phyloP scores from a whole-genome alignment of 169 alveolate species.

The Plasmodium cynomolgi region DNA sequence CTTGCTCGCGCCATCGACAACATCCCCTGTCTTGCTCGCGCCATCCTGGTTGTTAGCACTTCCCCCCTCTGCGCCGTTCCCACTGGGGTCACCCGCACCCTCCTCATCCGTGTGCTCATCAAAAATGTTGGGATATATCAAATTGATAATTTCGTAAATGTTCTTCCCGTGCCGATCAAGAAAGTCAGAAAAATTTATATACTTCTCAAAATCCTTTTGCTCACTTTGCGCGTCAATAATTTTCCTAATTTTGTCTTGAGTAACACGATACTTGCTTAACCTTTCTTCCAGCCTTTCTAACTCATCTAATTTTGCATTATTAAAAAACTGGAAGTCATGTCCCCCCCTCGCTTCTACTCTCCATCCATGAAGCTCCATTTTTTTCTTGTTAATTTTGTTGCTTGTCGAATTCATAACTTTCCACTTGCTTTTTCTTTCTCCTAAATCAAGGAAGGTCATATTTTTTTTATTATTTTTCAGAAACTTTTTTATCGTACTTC shows the following conservation, averaged over 20 bases:
- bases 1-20: background rate
- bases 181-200: slow-evolving; percentile 76
- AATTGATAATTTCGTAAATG: slow-evolving; percentile 84
- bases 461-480: slow-evolving; percentile 46
- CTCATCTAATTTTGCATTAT: slow-evolving; percentile 77
- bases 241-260: slow-evolving; percentile 69
- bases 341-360: slow-evolving; percentile 93
- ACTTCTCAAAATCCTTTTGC: slow-evolving; percentile 75
- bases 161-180: slow-evolving; percentile 76
- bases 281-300: slow-evolving; percentile 56
- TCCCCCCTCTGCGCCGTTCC: background rate
- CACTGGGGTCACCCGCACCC: background rate
- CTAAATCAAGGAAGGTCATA: slow-evolving; percentile 84
- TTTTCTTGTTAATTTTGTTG: slow-evolving; percentile 67
- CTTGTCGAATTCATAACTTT: slow-evolving; percentile 78
- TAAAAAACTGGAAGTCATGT: slow-evolving; percentile 93
- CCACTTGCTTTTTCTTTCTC: slow-evolving; percentile 90
- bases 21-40: background rate
- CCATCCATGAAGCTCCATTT: slow-evolving; percentile 91
- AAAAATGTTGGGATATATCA: slow-evolving; percentile 71
- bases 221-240: slow-evolving; percentile 67
- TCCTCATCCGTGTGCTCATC: slow-evolving; percentile 9
- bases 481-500: slow-evolving; percentile 61
- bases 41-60: background rate
- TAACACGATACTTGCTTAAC: slow-evolving; percentile 36